These are phyloP conservation scores for Suhomyces choctaworum DNA, from an alignment of 1,139 yeast genomes.

Conservation along the genomic window DNA sequence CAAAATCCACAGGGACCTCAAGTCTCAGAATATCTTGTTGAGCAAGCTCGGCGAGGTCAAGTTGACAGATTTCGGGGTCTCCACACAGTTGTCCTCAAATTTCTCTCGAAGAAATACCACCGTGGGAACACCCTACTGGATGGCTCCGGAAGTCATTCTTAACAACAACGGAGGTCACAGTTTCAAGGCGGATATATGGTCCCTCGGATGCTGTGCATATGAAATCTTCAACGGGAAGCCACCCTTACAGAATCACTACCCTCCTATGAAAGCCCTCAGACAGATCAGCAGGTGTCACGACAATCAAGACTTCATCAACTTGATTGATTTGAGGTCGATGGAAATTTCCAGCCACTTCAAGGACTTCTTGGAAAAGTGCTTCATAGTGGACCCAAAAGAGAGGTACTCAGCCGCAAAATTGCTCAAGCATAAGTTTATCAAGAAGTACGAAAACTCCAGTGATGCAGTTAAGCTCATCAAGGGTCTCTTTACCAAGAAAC, in stretches of 20 bases:
- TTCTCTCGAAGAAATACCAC: conserved; percentile 84
- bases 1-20: conserved; percentile 83
- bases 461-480: conserved; percentile 26
- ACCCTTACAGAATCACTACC: conserved; percentile 66
- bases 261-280: conserved; percentile 76
- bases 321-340: conserved; percentile 31
- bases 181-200: conserved; percentile 93
- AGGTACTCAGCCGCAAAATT: conserved; percentile 61
- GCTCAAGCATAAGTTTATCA: conserved; percentile 61
- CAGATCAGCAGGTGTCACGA: conserved; percentile 43
- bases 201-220: conserved; percentile 86
- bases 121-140: conserved; percentile 99
- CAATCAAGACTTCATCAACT: conserved; percentile 34
- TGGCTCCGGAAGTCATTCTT: conserved; percentile 96
- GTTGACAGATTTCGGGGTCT: conserved; percentile 96
- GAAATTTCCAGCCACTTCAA: conserved; percentile 32
- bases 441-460: conserved; percentile 19
- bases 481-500: conserved; percentile 39
- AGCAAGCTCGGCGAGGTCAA: conserved; percentile 75
- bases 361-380: conserved; percentile 66
- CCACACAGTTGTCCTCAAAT: conserved; percentile 84
- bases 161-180: conserved; percentile 79
- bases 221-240: conserved; percentile 85
- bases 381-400: conserved; percentile 58
- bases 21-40: conserved; percentile 80